phyloP scores from a whole-genome alignment of 73 alveolate genomes.

The Paramecium biaurelia region DNA sequence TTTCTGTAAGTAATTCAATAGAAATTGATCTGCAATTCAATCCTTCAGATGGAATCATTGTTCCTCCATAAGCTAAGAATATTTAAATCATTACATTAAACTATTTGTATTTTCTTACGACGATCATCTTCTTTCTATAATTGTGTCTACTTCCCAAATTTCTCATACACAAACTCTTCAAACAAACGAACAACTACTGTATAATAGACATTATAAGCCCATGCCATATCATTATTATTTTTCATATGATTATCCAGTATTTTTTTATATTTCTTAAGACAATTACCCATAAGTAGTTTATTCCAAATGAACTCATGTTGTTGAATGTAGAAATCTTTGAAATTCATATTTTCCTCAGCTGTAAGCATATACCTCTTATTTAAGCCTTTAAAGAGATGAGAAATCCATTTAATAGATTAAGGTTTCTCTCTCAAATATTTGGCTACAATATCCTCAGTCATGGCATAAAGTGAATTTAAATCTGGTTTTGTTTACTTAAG shows the following conservation, averaged over 20 bases:
- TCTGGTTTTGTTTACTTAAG: not conserved
- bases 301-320: constrained; percentile 47
- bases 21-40: constrained; percentile 27
- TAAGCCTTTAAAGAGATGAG: not conserved
- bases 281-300: constrained; percentile 12
- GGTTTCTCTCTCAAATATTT: not conserved
- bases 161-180: constrained; percentile 41
- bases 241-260: not conserved
- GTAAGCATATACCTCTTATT: constrained; percentile 31
- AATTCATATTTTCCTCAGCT: constrained; percentile 52
- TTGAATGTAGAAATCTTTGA: constrained; percentile 10
- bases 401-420: not conserved
- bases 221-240: not conserved
- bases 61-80: constrained; percentile 35
- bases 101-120: not conserved
- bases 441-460: not conserved
- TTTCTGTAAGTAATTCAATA: not conserved
- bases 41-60: constrained; percentile 54
- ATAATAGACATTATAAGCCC: constrained; percentile 25
- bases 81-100: not conserved
- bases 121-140: constrained; percentile 37
- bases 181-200: not conserved
- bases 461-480: not conserved
- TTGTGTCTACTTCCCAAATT: not conserved
- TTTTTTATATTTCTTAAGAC: not conserved